phyloP scores from a whole-genome alignment of 129 eudicot species.

The Escallonia rubra region DNA sequence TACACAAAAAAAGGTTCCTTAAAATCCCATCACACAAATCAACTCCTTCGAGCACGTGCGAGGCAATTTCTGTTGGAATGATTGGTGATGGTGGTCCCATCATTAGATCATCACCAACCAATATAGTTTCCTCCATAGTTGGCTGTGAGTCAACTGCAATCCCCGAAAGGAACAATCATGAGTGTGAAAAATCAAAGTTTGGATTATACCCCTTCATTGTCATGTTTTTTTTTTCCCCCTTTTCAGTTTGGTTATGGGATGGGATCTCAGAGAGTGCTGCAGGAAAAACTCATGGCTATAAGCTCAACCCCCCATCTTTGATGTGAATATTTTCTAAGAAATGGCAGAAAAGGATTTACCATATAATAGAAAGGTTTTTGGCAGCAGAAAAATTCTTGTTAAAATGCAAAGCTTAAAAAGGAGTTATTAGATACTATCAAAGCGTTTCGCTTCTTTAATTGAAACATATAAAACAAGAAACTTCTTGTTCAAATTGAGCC shows the following conservation, averaged over 20 bases:
- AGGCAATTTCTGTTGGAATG: constrained; percentile 94
- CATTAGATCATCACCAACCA: constrained; percentile 97
- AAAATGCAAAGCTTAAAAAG: too few species aligned
- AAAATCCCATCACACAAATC: constrained; percentile 82
- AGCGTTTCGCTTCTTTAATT: too few species aligned
- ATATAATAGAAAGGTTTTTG: too few species aligned
- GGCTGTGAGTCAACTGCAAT: constrained; percentile 82
- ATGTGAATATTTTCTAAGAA: not conserved
- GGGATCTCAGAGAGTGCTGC: not conserved
- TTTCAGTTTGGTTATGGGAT: not conserved
- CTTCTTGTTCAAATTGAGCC: too few species aligned
- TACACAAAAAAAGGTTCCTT: constrained; percentile 83
- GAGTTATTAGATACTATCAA: too few species aligned
- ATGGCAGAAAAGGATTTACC: too few species aligned
- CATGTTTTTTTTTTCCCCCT: not conserved
- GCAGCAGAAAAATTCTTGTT: too few species aligned
- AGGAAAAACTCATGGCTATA: not conserved
- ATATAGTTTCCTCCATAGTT: constrained; percentile 86
- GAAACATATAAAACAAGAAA: too few species aligned
- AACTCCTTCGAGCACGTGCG: constrained; percentile 95
- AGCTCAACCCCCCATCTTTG: not conserved
- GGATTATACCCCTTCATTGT: not conserved
- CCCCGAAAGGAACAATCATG: constrained; percentile 1
- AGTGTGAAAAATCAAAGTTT: not conserved
- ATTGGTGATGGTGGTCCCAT: constrained; percentile 89